These are phyloP conservation scores for Microbotryum silenes-acaulis DNA, from an alignment of 1,284 basidiomycete genomes.

Conservation along the genomic window DNA sequence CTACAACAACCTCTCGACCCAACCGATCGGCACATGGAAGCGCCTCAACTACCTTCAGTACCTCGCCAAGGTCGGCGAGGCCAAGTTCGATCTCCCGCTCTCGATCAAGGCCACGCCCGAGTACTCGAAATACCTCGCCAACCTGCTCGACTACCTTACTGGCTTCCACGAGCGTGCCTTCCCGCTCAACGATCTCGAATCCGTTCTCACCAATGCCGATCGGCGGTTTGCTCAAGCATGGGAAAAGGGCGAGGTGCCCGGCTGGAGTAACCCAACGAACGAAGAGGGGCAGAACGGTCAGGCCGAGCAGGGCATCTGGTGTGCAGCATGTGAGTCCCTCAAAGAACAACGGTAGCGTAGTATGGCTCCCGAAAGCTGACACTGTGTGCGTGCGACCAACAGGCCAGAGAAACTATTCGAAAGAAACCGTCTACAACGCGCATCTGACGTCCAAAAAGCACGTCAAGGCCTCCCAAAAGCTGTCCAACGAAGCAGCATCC, in stretches of 20 bases:
- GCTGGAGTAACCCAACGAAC: slow-evolving; percentile 58
- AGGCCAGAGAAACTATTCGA: slow-evolving; percentile 90
- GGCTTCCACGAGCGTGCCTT: slow-evolving; percentile 73
- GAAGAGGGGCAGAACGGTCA: slow-evolving; percentile 41
- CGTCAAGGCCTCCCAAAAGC: slow-evolving; percentile 67
- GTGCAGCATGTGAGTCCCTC: slow-evolving; percentile 70
- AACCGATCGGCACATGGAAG: slow-evolving; percentile 33
- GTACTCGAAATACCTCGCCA: slow-evolving; percentile 64
- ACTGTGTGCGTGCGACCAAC: not conserved
- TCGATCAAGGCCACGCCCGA: slow-evolving; percentile 25
- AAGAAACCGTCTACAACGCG: slow-evolving; percentile 95
- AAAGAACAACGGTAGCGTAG: not conserved
- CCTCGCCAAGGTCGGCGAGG: slow-evolving; percentile 46
- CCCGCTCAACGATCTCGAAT: slow-evolving; percentile 74
- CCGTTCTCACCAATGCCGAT: slow-evolving; percentile 57
- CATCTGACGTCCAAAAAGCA: slow-evolving; percentile 93
- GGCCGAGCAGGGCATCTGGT: slow-evolving; percentile 72
- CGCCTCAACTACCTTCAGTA: slow-evolving; percentile 80
- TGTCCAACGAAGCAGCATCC: slow-evolving; percentile 44
- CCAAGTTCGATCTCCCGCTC: slow-evolving; percentile 22
- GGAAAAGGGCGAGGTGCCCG: slow-evolving; percentile 64
- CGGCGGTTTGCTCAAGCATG: slow-evolving; percentile 69
- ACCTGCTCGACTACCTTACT: slow-evolving; percentile 72
- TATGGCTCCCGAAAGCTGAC: not conserved
- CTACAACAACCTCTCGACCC: slow-evolving; percentile 66